Percentiles rank a stretch among this genome's conserved stretches.
phyloP scores from a whole-genome alignment of 441 rosid genomes.

The Omphalea diandra region DNA sequence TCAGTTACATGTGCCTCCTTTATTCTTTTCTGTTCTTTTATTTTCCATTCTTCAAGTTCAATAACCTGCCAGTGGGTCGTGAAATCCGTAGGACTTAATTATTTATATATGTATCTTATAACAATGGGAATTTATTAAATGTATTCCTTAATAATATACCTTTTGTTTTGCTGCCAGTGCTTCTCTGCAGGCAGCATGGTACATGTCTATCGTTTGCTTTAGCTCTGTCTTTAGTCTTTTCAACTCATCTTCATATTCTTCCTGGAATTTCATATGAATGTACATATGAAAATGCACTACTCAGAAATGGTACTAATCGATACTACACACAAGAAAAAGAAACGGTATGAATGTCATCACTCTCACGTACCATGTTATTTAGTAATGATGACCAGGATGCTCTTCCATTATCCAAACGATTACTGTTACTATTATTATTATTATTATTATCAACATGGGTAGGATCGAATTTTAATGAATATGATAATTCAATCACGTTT shows the following conservation, averaged over 20 bases:
- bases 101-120: too few species aligned
- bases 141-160: too few species aligned
- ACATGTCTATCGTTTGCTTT: slow-evolving; percentile 63
- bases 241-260: slow-evolving; percentile 42
- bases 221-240: slow-evolving; percentile 52
- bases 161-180: slow-evolving; percentile 53
- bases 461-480: background rate
- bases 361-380: background rate
- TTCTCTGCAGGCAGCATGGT: slow-evolving; percentile 60
- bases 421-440: too few species aligned
- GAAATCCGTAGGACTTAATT: too few species aligned
- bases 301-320: too few species aligned
- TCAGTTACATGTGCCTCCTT: slow-evolving; percentile 22
- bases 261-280: too few species aligned
- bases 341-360: too few species aligned
- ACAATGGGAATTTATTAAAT: too few species aligned
- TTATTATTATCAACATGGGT: background rate
- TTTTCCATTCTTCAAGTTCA: slow-evolving; percentile 52
- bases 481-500: background rate
- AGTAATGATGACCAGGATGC: background rate
- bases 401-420: background rate
- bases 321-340: too few species aligned
- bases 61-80: too few species aligned
- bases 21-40: slow-evolving; percentile 41
- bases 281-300: too few species aligned